Evolutionary conservation across 148 eudicot genomes (phyloP), one percentile per base, ranked within the genome.

Genomic region (Salicornia ramosissima): DNA sequence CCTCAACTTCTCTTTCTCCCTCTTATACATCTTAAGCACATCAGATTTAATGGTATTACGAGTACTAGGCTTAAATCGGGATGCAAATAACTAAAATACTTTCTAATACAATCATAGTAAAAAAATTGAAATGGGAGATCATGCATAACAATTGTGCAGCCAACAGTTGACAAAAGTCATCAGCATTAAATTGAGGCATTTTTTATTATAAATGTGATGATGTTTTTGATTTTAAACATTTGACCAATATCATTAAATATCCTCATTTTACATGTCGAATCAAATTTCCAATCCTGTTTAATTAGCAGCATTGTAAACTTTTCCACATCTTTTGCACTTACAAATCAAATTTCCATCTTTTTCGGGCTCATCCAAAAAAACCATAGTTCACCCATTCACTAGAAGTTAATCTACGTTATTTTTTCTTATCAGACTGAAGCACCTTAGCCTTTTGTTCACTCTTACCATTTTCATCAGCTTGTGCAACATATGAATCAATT

Each of bases 31-130:
- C 59, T 46, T 72, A 0, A 72, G 11, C 0, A 61, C 24, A 14
- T 72, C 68, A 61, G 2, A 0, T 39, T 72, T 72, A 2, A 19
- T 39, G 2, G 69, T 72, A 3, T 63, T 63, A 3, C 69, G 11
- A 30, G 28, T 11, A 13, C 31, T 6, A 1, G 22, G 8, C 14
- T 52, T 60, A 15, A 61, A 8, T 72, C 69, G 12, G n/a, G 56
- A 10, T 25, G 4, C 21, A 62, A 50, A 22, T 63, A 63, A 33
- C 19, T 2, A 24, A 33, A 72, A 25, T 13, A 50, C 25, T 18
- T 7, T 29, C 49, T 68, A 28, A 52, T 36, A 12, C 31, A 47
- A 0, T 36, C 31, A 33, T n/a, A n/a, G n/a, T n/a, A n/a, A n/a
- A n/a, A n/a, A 47, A 50, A n/a, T 30, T 50, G 58, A 30, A 63